Percentiles rank a stretch among this genome's conserved stretches.
Evolutionary conservation across 2,329 filamentous ascomycete species (phyloP).

Genomic region (Colletotrichum trifolii): DNA sequence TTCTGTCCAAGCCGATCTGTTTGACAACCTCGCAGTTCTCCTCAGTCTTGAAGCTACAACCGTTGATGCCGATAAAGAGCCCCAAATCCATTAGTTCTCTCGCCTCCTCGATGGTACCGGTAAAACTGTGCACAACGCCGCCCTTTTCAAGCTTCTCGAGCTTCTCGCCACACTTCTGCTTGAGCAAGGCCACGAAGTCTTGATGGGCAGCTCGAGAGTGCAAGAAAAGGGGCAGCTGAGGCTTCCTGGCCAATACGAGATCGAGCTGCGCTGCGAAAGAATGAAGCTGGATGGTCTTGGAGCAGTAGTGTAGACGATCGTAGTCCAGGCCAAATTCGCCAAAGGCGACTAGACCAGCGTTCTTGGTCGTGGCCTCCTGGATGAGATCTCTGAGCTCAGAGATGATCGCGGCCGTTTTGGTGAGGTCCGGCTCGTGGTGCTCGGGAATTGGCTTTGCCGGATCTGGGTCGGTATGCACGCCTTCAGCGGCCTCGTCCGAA

Average conservation of each 20-base stretch:
- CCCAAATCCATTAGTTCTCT: slow-evolving; percentile 80
- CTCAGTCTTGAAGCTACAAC: slow-evolving; percentile 93
- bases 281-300: slow-evolving; percentile 81
- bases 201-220: slow-evolving; percentile 88
- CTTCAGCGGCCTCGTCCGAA: slow-evolving; percentile 55
- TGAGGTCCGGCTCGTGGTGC: slow-evolving; percentile 57
- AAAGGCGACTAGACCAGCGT: slow-evolving; percentile 76
- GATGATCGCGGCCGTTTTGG: slow-evolving; percentile 62
- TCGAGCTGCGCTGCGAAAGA: slow-evolving; percentile 87
- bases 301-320: slow-evolving; percentile 86
- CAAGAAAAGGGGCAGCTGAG: slow-evolving; percentile 88
- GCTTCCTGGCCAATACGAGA: slow-evolving; percentile 74
- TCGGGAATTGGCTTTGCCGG: slow-evolving; percentile 59
- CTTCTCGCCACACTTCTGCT: slow-evolving; percentile 63
- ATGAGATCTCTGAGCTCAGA: slow-evolving; percentile 73
- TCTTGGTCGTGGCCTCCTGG: slow-evolving; percentile 61
- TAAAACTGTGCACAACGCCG: slow-evolving; percentile 95
- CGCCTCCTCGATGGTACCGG: slow-evolving; percentile 88
- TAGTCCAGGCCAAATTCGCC: slow-evolving; percentile 98
- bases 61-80: slow-evolving; percentile 93
- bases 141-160: slow-evolving; percentile 76
- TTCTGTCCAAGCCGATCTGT: slow-evolving; percentile 78
- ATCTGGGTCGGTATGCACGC: slow-evolving; percentile 64
- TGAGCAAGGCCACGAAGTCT: slow-evolving; percentile 83
- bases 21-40: slow-evolving; percentile 90